Percentiles rank a stretch among this genome's conserved stretches.
Evolutionary conservation across 495 filamentous ascomycete genomes (phyloP).

Genomic region (Penicillium samsonianum): DNA sequence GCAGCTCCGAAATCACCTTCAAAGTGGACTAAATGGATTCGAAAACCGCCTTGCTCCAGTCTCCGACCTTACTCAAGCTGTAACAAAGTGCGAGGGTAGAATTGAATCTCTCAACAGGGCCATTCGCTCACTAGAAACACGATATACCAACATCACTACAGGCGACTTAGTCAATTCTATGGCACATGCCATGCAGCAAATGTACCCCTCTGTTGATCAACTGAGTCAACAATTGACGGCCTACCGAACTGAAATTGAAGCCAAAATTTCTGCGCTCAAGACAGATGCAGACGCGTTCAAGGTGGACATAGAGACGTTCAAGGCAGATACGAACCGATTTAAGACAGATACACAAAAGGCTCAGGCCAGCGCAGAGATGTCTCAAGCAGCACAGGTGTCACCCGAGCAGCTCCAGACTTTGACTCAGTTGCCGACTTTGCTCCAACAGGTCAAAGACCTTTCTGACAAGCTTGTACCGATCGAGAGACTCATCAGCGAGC

Average conservation of each 20-base stretch:
- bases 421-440: not conserved
- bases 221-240: conserved; percentile 3
- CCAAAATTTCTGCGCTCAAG: not conserved
- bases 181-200: conserved; percentile 38
- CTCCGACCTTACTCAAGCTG: not conserved
- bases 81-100: not conserved
- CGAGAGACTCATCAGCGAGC: not conserved
- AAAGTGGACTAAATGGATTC: not conserved
- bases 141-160: conserved; percentile 40
- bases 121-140: conserved; percentile 40
- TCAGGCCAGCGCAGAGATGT: not conserved
- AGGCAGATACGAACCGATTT: not conserved
- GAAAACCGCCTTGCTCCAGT: not conserved
- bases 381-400: not conserved
- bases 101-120: conserved; percentile 22
- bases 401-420: conserved; percentile 2
- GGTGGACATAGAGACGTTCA: not conserved
- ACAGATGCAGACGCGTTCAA: not conserved
- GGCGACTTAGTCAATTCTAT: conserved; percentile 37
- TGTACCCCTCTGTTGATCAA: conserved; percentile 32
- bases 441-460: not conserved
- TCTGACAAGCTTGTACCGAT: not conserved
- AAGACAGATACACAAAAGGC: not conserved
- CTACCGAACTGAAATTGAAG: not conserved
- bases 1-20: not conserved